Evolutionary conservation across 805 yeast genomes (phyloP).

Genomic region (Ogataea thermomethanolica): DNA sequence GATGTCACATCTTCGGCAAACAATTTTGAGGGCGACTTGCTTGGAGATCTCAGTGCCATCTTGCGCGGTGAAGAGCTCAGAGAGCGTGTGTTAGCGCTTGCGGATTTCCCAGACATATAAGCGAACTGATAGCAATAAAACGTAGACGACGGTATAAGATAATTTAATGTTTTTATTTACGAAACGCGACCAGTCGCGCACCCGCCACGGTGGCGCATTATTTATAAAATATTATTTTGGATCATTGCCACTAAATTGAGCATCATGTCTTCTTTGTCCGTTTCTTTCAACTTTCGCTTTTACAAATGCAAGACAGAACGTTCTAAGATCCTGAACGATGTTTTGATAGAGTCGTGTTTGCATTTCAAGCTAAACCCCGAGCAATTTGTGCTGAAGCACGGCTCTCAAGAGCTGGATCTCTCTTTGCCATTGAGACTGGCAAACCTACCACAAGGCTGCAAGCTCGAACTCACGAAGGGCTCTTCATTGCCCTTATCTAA

Average conservation of each 20-base stretch:
- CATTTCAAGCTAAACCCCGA: slow-evolving; percentile 35
- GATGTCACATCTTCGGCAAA: background rate
- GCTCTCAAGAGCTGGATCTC: slow-evolving; percentile 32
- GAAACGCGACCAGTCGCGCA: slow-evolving; percentile 4
- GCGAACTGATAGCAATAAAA: slow-evolving; percentile 5
- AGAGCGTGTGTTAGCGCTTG: slow-evolving; percentile 10
- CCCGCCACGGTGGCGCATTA: slow-evolving; percentile 9
- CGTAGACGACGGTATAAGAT: slow-evolving; percentile 3
- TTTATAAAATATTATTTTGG: background rate
- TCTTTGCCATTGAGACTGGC: slow-evolving; percentile 42
- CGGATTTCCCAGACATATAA: slow-evolving; percentile 6
- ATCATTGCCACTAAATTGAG: background rate
- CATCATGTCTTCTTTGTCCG: slow-evolving; percentile 38
- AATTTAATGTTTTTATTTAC: slow-evolving; percentile 10
- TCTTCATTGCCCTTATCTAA: background rate
- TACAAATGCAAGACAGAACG: slow-evolving; percentile 36
- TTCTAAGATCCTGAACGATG: slow-evolving; percentile 36
- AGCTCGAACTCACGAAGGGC: slow-evolving; percentile 29
- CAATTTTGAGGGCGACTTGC: slow-evolving; percentile 11
- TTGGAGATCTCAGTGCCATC: slow-evolving; percentile 7
- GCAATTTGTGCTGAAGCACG: slow-evolving; percentile 24
- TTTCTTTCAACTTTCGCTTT: slow-evolving; percentile 33
- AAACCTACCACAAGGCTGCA: slow-evolving; percentile 44
- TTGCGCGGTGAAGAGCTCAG: slow-evolving; percentile 1
- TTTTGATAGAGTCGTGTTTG: slow-evolving; percentile 32